Base-by-base conservation (phyloP, 1,284 basidiomycete species). In the Sutorius eximius region DNA sequence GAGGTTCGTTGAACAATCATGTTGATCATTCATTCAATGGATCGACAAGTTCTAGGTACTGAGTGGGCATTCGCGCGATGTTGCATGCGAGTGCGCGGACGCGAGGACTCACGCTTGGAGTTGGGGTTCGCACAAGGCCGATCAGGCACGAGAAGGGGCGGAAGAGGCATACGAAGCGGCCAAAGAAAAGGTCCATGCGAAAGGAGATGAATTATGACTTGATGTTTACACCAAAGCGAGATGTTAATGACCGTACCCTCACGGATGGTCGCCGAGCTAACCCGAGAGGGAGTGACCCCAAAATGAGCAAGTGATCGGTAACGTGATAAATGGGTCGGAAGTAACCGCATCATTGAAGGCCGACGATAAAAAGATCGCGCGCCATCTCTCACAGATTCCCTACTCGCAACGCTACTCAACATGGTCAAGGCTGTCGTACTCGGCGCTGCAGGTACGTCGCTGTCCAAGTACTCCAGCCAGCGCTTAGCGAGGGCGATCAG, bases 341-440 rank as follows among this genome's bases (percentile, higher is more conserved):
- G 33, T 52, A 55, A 48, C 63, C 66, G 63, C 43, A 24, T 61
- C 44, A n/a, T n/a, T n/a, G n/a, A 5, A 10, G 29, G 2, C 12
- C 8, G 34, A 24, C 1, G 63, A 69, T 66, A 66, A 66, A 53
- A 53, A 59, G 24, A 27, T 27, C 24, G 24, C 24, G 59, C 58
- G 24, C 15, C 20, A n/a, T 29, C 49, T 7, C 13, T 29, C 27
- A 16, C 10, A 12, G 24, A 20, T 47, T 51, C 79, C 84, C 36
- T 3, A 49, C 42, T 53, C 55, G 3, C 24, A 27, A 27, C 24
- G 24, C 5, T 45, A 18, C 9, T 51, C n/a, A 68, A 49, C 63
- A 91, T 94, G 91, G 87, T 91, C 70, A 95, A 96, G 78, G 93
- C 87, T 79, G 91, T 91, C 68, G 93, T 95, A 64, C 91, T 94